Conservation (phyloP, 2,329 filamentous ascomycete species). For the Trichoderma lentiforme region DNA sequence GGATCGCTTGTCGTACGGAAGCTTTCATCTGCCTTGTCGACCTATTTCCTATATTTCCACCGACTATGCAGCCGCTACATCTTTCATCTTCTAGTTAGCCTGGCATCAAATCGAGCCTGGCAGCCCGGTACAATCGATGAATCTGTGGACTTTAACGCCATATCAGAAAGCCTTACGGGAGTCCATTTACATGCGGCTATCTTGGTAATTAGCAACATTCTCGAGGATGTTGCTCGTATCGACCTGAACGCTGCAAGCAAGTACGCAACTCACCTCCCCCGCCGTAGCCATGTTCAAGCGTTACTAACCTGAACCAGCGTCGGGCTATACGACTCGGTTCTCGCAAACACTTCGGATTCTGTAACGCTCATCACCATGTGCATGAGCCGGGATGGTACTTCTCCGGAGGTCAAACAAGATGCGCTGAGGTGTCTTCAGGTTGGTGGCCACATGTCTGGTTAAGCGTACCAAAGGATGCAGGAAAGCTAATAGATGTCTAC, state of each 20-base stretch:
- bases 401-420: constrained; percentile 46
- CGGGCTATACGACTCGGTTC: constrained; percentile 38
- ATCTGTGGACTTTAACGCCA: constrained; percentile 41
- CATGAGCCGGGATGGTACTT: constrained; percentile 31
- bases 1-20: constrained; percentile 66
- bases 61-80: constrained; percentile 64
- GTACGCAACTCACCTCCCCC: constrained; percentile 34
- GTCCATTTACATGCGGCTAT: constrained; percentile 54
- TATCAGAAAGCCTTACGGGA: constrained; percentile 47
- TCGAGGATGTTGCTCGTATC: constrained; percentile 50
- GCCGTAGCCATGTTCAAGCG: constrained; percentile 28
- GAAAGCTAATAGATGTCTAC: background rate
- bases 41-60: constrained; percentile 71
- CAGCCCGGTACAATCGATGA: constrained; percentile 24
- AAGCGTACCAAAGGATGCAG: constrained; percentile 25
- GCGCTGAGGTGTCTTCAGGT: constrained; percentile 62
- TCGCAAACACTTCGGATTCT: constrained; percentile 41
- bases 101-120: constrained; percentile 36
- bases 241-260: constrained; percentile 59
- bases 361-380: constrained; percentile 39
- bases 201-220: constrained; percentile 53
- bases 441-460: constrained; percentile 26
- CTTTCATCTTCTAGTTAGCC: constrained; percentile 55
- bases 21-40: constrained; percentile 71
- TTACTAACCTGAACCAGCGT: constrained; percentile 29